Conservation (phyloP, 495 filamentous ascomycete genomes). For the Sphaerosporella brunnea region DNA sequence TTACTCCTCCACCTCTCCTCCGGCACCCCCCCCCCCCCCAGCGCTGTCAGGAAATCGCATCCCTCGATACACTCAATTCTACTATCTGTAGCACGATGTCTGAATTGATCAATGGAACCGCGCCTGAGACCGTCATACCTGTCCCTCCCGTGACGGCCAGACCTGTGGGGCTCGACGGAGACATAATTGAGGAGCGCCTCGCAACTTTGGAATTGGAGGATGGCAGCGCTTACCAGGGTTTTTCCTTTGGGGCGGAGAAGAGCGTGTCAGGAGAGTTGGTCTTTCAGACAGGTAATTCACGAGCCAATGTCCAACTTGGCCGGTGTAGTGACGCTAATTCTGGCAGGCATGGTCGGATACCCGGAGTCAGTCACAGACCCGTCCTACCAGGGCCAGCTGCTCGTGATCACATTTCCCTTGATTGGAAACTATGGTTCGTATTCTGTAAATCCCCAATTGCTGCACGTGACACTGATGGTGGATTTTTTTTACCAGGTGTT, state of each 20-base stretch:
- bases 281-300: constrained; percentile 73
- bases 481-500: constrained; percentile 31
- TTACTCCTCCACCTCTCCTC: not conserved
- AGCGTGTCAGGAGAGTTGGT: constrained; percentile 89
- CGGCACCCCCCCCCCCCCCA: not conserved
- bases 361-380: constrained; percentile 88
- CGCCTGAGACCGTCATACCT: constrained; percentile 7
- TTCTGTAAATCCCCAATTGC: not conserved
- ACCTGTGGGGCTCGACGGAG: constrained; percentile 27
- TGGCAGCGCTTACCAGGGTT: constrained; percentile 71
- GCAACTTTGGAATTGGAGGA: constrained; percentile 80
- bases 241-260: constrained; percentile 86
- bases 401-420: constrained; percentile 78
- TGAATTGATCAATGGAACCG: constrained; percentile 2
- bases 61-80: not conserved
- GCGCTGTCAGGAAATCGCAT: not conserved
- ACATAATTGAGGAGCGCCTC: constrained; percentile 33
- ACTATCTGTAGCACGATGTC: not conserved
- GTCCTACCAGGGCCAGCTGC: constrained; percentile 80
- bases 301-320: not conserved
- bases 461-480: not conserved
- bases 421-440: constrained; percentile 70
- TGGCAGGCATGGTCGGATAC: constrained; percentile 87
- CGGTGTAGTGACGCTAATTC: not conserved
- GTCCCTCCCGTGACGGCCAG: constrained; percentile 41